Conservation (phyloP, 2,329 filamentous ascomycete genomes). For the Chaetomium globosum region DNA sequence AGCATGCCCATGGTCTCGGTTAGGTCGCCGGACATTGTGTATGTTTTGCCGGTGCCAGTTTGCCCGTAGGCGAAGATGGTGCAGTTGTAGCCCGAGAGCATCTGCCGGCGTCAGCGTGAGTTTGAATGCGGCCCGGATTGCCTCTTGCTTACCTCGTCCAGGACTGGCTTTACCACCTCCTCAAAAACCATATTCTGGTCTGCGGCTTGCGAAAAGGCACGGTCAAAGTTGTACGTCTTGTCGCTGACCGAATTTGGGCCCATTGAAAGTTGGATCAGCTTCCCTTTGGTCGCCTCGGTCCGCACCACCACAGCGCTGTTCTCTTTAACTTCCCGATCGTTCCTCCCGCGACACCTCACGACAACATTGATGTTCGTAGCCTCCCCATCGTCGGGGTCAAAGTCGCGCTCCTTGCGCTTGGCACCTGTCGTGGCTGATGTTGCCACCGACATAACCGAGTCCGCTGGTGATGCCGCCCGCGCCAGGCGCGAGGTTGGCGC, state of each 20-base stretch:
- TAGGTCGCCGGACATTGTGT: slow-evolving; percentile 99
- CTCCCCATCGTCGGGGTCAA: slow-evolving; percentile 66
- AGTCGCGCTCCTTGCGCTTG: slow-evolving; percentile 88
- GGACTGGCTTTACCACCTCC: slow-evolving; percentile 87
- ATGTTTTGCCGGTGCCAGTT: slow-evolving; percentile 97
- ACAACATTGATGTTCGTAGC: slow-evolving; percentile 99
- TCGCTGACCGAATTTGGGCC: slow-evolving; percentile 90
- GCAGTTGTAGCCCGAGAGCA: slow-evolving; percentile 93
- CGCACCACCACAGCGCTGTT: slow-evolving; percentile 92
- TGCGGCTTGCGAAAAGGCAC: slow-evolving; percentile 91
- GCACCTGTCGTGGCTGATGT: slow-evolving; percentile 59
- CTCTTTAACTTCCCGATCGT: slow-evolving; percentile 87
- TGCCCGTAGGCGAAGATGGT: slow-evolving; percentile 99
- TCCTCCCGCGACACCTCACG: slow-evolving; percentile 89
- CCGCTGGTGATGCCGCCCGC: slow-evolving; percentile 65
- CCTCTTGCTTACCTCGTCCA: slow-evolving; percentile 74
- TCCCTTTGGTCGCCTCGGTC: slow-evolving; percentile 86
- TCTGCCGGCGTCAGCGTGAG: slow-evolving; percentile 54
- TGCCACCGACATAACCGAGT: slow-evolving; percentile 65
- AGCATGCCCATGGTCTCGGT: slow-evolving; percentile 80
- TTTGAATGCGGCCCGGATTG: neutral
- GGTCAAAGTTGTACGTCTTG: slow-evolving; percentile 95
- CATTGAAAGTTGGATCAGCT: slow-evolving; percentile 83
- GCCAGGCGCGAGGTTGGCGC: slow-evolving; percentile 40
- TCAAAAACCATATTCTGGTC: slow-evolving; percentile 95